Conservation (phyloP, 176 grass and related monocot species). For the Rhynchospora pubera region DNA sequence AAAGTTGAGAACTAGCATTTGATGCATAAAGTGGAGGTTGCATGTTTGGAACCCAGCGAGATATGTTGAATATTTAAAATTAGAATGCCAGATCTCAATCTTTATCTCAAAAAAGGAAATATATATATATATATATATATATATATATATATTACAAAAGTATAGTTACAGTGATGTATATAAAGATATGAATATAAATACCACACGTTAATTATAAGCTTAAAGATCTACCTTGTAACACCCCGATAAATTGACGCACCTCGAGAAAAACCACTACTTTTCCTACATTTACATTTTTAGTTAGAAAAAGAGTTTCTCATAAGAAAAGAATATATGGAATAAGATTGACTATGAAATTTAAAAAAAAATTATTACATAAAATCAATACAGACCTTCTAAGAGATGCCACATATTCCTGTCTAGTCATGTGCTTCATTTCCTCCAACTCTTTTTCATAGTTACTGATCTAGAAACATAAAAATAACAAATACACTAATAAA, state of each 20-base stretch:
- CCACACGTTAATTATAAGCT: background rate
- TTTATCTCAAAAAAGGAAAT: no score
- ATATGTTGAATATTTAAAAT: no score
- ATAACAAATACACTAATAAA: background rate
- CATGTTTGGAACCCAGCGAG: no score
- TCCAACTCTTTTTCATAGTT: slow-evolving; percentile 69
- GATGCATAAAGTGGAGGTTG: no score
- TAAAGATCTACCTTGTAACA: slow-evolving; percentile 54
- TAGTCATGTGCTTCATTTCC: slow-evolving; percentile 70
- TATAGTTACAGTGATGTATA: background rate
- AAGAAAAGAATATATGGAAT: background rate
- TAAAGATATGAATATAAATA: background rate
- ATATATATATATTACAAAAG: no score
- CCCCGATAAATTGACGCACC: slow-evolving; percentile 71
- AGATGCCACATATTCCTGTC: slow-evolving; percentile 76
- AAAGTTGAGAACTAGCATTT: no score
- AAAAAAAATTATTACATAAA: background rate
- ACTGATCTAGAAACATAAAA: slow-evolving; percentile 26
- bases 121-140: no score
- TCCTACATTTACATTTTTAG: slow-evolving; percentile 34
- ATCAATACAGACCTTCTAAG: slow-evolving; percentile 44
- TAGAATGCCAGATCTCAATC: no score
- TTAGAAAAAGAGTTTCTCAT: background rate
- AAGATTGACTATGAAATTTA: background rate
- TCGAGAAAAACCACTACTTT: slow-evolving; percentile 77